Conservation (phyloP, 352 stramenopile genomes). For the Pythium dissotocum region DNA sequence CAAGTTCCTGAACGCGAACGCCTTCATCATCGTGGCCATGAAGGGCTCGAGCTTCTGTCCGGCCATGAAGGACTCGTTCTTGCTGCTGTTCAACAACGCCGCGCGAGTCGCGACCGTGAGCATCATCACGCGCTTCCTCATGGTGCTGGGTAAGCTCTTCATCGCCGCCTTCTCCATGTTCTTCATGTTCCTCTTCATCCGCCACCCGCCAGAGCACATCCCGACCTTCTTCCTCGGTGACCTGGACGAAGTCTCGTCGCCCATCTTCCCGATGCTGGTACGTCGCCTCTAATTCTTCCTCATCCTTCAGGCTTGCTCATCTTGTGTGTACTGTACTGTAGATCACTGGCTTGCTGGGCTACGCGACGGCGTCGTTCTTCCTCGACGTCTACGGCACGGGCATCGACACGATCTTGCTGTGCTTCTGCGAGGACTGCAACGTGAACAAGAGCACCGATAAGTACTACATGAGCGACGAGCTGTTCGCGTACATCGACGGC, state of each 20-base stretch:
- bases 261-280: constrained; percentile 80
- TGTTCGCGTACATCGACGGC: constrained; percentile 78
- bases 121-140: constrained; percentile 81
- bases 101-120: constrained; percentile 86
- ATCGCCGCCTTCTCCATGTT: constrained; percentile 79
- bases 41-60: constrained; percentile 86
- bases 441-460: constrained; percentile 74
- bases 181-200: constrained; percentile 85
- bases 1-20: constrained; percentile 90
- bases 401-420: constrained; percentile 87
- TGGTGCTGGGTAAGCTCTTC: constrained; percentile 88
- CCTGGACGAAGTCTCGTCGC: constrained; percentile 58
- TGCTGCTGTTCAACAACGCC: constrained; percentile 95
- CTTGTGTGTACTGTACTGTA: too few relatives aligned
- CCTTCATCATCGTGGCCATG: constrained; percentile 90
- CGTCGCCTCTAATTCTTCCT: constrained; percentile 9
- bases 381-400: constrained; percentile 80
- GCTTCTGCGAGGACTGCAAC: constrained; percentile 86
- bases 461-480: constrained; percentile 86
- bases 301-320: too few relatives aligned
- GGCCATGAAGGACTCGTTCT: constrained; percentile 94
- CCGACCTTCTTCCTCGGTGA: constrained; percentile 79
- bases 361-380: constrained; percentile 74
- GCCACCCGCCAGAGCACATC: constrained; percentile 48
- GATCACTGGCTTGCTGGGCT: constrained; percentile 70